phyloP scores from a whole-genome alignment of 495 filamentous ascomycete genomes.

The Penicillium manginii region DNA sequence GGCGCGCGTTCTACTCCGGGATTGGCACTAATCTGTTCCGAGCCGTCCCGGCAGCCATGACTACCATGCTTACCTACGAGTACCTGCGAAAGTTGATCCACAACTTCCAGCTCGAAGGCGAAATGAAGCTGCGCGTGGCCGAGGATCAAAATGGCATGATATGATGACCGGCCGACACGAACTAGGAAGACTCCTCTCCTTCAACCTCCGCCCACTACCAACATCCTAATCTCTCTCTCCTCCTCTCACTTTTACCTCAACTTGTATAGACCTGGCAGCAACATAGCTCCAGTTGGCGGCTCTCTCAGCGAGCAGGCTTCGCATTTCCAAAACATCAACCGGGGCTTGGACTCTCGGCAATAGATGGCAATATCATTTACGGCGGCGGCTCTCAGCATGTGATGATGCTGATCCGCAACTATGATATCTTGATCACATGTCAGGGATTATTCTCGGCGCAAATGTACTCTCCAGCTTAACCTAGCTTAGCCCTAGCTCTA shows the following conservation, averaged over 20 bases:
- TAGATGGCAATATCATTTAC: background rate
- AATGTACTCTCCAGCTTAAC: background rate
- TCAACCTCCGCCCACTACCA: slow-evolving; percentile 2
- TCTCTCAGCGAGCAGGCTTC: slow-evolving; percentile 5
- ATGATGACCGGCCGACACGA: slow-evolving; percentile 11
- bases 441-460: background rate
- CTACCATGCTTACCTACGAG: slow-evolving; percentile 97
- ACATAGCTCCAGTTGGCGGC: background rate
- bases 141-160: slow-evolving; percentile 27
- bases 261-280: slow-evolving; percentile 1
- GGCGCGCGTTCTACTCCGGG: slow-evolving; percentile 95
- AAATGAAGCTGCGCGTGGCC: slow-evolving; percentile 35
- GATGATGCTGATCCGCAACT: background rate
- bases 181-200: slow-evolving; percentile 3
- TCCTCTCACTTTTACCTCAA: background rate
- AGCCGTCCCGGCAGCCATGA: slow-evolving; percentile 91
- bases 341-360: slow-evolving; percentile 2
- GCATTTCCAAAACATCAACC: slow-evolving; percentile 1
- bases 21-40: slow-evolving; percentile 98
- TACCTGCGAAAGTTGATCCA: slow-evolving; percentile 67
- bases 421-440: slow-evolving; percentile 1
- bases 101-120: slow-evolving; percentile 54
- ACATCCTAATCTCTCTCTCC: slow-evolving; percentile 8
- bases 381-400: slow-evolving; percentile 4
- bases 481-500: background rate